Evolutionary conservation across 2,329 filamentous ascomycete species (phyloP), one percentile per base, ranked within the genome.

Genomic region (Calonectria naviculata): DNA sequence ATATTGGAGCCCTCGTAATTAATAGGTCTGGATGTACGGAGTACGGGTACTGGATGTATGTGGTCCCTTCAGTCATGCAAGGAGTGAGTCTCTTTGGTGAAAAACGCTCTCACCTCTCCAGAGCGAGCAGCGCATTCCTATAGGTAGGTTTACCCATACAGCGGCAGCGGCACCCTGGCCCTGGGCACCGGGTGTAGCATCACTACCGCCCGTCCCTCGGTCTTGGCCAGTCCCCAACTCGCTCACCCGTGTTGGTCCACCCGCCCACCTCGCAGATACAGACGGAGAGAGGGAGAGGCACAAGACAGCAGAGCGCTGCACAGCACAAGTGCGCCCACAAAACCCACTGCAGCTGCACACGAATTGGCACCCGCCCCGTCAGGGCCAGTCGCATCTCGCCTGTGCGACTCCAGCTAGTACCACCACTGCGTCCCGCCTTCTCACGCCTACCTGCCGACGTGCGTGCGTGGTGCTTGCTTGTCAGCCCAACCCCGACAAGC

Each of bases 401-500:
- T 41, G 36, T 29, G 38, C 38, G 21, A 36, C 52, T 38, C 52
- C 52, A 58, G 26, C 21, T 58, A 29, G 47, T 21, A 52, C 47
- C 46, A 52, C 47, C 47, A 38, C 52, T 15, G 26, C 52, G 34
- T 38, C 31, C 52, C 31, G 52, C 52, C 21, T 15, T 58, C 34
- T 19, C 52, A 38, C 31, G 17, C 31, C 52, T n/a, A 58, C 52
- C 31, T 58, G 52, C 52, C 61, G 29, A 24, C 44, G 38, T 49
- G 34, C 61, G 36, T 42, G 36, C 41, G 46, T 65, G 34, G 26
- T 49, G 61, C 41, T 31, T 42, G 46, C 52, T 61, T 68, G 68
- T 70, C 68, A 70, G 68, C 68, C 68, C 68, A 62, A 67, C 68
- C 64, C 71, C 74, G 73, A 73, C 66, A 41, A 65, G 64, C 66